Evolutionary conservation across 768 basidiomycete species (phyloP), one percentile per base, ranked within the genome.

Genomic region (Clitopilus passeckerianus): DNA sequence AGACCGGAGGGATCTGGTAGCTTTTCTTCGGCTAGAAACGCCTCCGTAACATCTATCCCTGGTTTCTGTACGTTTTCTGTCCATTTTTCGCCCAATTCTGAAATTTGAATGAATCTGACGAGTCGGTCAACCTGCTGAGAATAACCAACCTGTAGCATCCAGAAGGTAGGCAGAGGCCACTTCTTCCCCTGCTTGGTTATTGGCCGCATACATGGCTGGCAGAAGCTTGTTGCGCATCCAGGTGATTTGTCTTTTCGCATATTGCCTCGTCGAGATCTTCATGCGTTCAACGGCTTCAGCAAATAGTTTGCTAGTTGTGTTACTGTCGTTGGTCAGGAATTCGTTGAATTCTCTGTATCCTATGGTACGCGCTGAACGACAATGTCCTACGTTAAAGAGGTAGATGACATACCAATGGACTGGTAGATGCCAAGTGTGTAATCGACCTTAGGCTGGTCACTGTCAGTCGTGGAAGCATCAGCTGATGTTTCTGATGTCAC

Each of bases 171-270:
- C 63, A 68, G 77, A 61, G 65, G 77, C 72, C 34, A 44, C 60
- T 54, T 60, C 60, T 8, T 70, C 73, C 18, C 74, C 64, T 9
- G 12, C 5, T 10, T 50, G 46, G 10, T 66, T 63, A 58, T 85
- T 83, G 8, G 83, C 79, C 10, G 78, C 75, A 34, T 79, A 68
- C 14, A 89, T 74, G 2, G 83, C 86, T 2, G 95, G 95, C 34
- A 97, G 71, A 14, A 98, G 72, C 71, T 97, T 96, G 68, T 93
- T 93, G 37, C 85, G 80, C 53, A 98, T 87, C 97, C 97, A 99
- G 34, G 88, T 86, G 43, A 95, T 79, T 70, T 99, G 97, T 37
- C 88, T 79, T 68, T 90, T 93, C 0, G 97, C 93, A 69, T 98
- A 99, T 71, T 94, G 89, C 20, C 90, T 78, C 7, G 95, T 99